Conservation (phyloP, 805 yeast genomes). For the Barnettozyma populi region DNA sequence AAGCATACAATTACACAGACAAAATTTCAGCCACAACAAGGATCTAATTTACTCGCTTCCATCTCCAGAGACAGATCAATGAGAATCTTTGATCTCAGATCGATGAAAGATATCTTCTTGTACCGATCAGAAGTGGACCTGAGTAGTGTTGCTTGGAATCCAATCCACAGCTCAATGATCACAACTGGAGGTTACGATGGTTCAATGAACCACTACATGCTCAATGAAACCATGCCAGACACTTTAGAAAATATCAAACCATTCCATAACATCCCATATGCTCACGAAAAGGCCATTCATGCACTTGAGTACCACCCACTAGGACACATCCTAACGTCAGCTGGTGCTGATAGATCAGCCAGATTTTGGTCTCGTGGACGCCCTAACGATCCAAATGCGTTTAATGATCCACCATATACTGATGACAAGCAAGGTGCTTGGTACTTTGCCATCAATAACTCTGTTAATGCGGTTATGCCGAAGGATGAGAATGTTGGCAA, state of each 20-base stretch:
- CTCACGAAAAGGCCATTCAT: conserved; percentile 91
- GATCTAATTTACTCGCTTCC: conserved; percentile 76
- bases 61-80: conserved; percentile 86
- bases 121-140: conserved; percentile 82
- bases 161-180: conserved; percentile 70
- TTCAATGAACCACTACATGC: conserved; percentile 66
- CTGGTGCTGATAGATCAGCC: conserved; percentile 89
- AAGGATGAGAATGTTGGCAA: conserved; percentile 27
- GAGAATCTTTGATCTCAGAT: conserved; percentile 80
- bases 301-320: conserved; percentile 88
- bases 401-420: conserved; percentile 76
- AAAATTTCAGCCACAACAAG: conserved; percentile 66
- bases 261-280: conserved; percentile 70
- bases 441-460: conserved; percentile 40
- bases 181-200: conserved; percentile 92
- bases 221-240: conserved; percentile 40
- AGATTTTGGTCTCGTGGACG: conserved; percentile 92
- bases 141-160: conserved; percentile 89
- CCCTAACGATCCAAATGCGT: conserved; percentile 82
- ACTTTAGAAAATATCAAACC: conserved; percentile 36
- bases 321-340: conserved; percentile 88
- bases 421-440: conserved; percentile 55
- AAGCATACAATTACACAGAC: conserved; percentile 91
- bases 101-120: conserved; percentile 70
- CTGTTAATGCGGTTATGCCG: conserved; percentile 30